phyloP scores from a whole-genome alignment of 495 filamentous ascomycete genomes.

The Penicillium canescens region DNA sequence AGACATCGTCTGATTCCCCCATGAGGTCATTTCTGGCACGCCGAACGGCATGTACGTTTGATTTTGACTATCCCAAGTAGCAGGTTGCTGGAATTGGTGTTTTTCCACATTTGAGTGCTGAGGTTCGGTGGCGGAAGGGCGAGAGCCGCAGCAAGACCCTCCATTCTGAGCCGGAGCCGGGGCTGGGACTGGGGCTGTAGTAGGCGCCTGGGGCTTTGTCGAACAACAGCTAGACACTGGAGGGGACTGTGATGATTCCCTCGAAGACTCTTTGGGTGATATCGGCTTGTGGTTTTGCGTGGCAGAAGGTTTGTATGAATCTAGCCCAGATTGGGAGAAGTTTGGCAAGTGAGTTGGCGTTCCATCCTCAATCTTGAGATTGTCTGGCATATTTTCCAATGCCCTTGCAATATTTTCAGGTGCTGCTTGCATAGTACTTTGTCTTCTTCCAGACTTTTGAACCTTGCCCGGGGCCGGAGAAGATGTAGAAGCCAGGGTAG shows the following conservation, averaged over 20 bases:
- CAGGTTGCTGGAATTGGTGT: constrained; percentile 3
- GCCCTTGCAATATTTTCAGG: constrained; percentile 30
- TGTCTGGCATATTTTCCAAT: constrained; percentile 23
- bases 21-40: constrained; percentile 17
- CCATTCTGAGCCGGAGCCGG: constrained; percentile 10
- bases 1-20: constrained; percentile 24
- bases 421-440: constrained; percentile 27
- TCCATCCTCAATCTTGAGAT: constrained; percentile 26
- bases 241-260: background rate
- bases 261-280: background rate
- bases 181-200: constrained; percentile 11
- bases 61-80: constrained; percentile 12
- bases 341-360: constrained; percentile 6
- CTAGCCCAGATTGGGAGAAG: constrained; percentile 3
- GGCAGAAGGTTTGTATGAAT: background rate
- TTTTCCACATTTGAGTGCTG: constrained; percentile 1
- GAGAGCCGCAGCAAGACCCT: constrained; percentile 36
- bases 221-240: constrained; percentile 30
- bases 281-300: background rate
- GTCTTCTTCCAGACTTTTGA: constrained; percentile 29
- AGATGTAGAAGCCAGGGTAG: constrained; percentile 9
- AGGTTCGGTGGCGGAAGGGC: background rate
- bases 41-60: constrained; percentile 20
- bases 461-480: constrained; percentile 22
- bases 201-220: constrained; percentile 18